Base-by-base conservation (phyloP, 148 eudicot species). In the Gaultheria prostrata region DNA sequence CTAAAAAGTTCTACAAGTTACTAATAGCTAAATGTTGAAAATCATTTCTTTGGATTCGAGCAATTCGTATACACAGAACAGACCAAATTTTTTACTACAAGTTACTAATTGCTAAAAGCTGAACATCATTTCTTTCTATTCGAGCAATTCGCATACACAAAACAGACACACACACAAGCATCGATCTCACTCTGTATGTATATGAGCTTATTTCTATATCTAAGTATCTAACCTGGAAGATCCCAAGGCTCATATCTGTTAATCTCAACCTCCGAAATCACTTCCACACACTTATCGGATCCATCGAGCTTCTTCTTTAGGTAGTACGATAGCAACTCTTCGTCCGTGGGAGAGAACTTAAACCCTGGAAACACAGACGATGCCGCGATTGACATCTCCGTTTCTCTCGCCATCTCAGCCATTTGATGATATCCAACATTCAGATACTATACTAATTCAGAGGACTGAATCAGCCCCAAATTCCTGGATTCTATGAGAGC, bases 201-300 rank as follows among this genome's bases (percentile, higher is more conserved):
- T 48, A 48, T 1, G 50, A 48, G 50, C 11, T 48, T 48, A 48
- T 48, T 8, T 7, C 8, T 30, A 63, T 63, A 63, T 17, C 43
- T 5, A 39, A 5, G 18, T 3, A n/a, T 63, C 30, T 63, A 83
- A 95, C 98, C 95, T 89, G 98, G 98, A 61, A 95, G 89, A 46
- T 95, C 98, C 98, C 98, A 95, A 1, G 98, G 98, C 91, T 95
- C 95, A 51, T 65, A 84, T 70, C 84, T 86, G 77, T 94, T 91
- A 82, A 95, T 91, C 59, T 95, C 98, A 80, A 95, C 88, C 73
- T 92, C 94, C 3, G 94, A 82, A 65, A 95, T 94, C 18, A 93
- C 88, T 48, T 92, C 92, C 12, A 93, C 97, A 63, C 89, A 87
- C 35, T 86, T 83, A 11, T 91, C 87, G 54, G 46, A 86, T 2